These are phyloP conservation scores for Colletotrichum zoysiae DNA, from an alignment of 2,329 filamentous ascomycete species.

Conservation along the genomic window DNA sequence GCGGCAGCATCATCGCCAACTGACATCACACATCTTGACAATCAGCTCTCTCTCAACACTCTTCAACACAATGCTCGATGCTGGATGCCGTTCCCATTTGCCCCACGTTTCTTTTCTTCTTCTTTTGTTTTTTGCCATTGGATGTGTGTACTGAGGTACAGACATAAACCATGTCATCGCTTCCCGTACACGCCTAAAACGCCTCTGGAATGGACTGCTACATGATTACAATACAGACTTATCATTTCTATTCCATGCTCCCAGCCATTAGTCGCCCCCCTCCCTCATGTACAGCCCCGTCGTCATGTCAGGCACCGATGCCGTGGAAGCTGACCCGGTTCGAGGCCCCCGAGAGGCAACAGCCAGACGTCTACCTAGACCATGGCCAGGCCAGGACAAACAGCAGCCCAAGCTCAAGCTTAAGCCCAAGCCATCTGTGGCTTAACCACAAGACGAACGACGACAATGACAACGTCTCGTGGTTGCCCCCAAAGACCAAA, in stretches of 20 bases:
- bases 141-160: not conserved
- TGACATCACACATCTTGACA: not conserved
- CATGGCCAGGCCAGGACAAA: constrained; percentile 11
- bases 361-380: constrained; percentile 20
- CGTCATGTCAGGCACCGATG: constrained; percentile 38
- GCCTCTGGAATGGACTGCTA: constrained; percentile 1
- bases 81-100: constrained; percentile 12
- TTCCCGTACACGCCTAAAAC: constrained; percentile 2
- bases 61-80: not conserved
- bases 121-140: not conserved
- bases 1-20: not conserved
- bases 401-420: constrained; percentile 11
- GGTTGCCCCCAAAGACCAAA: not conserved
- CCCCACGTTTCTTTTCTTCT: not conserved
- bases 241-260: constrained; percentile 1
- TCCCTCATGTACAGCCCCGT: constrained; percentile 19
- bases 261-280: constrained; percentile 7
- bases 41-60: not conserved
- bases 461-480: constrained; percentile 24
- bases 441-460: constrained; percentile 15
- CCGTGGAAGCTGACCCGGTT: constrained; percentile 21
- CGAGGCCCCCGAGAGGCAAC: constrained; percentile 28
- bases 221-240: not conserved
- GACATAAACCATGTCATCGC: not conserved
- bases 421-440: constrained; percentile 30